Evolutionary conservation across 805 yeast species (phyloP).

Genomic region (Naumovozyma baii): DNA sequence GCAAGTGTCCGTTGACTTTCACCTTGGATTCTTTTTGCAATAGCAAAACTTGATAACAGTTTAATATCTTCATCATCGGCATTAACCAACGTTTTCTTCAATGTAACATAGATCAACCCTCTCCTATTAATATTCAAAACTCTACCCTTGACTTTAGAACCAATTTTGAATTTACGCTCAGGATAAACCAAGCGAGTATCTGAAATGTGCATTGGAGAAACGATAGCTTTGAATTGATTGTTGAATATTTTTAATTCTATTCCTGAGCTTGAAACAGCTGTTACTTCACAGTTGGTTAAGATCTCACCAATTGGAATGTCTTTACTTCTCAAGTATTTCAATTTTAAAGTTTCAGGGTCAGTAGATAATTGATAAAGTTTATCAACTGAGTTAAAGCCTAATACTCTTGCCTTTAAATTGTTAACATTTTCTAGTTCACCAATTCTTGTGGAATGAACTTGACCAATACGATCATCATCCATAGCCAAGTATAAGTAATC

Average conservation of each 20-base stretch:
- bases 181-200: constrained; percentile 81
- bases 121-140: constrained; percentile 42
- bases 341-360: constrained; percentile 53
- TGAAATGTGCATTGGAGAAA: constrained; percentile 65
- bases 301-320: constrained; percentile 74
- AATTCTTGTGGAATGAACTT: constrained; percentile 68
- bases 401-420: constrained; percentile 69
- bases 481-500: constrained; percentile 48
- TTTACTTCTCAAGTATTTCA: constrained; percentile 53
- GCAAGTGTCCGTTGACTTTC: constrained; percentile 50
- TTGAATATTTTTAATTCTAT: constrained; percentile 56
- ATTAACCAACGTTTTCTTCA: constrained; percentile 76
- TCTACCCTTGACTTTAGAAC: constrained; percentile 70
- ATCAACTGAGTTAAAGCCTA: constrained; percentile 62
- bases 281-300: constrained; percentile 47
- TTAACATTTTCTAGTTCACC: constrained; percentile 45
- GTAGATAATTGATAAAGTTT: constrained; percentile 57
- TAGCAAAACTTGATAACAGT: constrained; percentile 38
- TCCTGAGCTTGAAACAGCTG: constrained; percentile 51
- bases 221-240: constrained; percentile 59
- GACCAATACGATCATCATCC: constrained; percentile 52
- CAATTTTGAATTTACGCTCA: constrained; percentile 83
- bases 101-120: constrained; percentile 51
- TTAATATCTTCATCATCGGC: constrained; percentile 29
- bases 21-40: constrained; percentile 36